Conservation (phyloP, 176 grass and related monocot genomes). For the Avena insularis region DNA sequence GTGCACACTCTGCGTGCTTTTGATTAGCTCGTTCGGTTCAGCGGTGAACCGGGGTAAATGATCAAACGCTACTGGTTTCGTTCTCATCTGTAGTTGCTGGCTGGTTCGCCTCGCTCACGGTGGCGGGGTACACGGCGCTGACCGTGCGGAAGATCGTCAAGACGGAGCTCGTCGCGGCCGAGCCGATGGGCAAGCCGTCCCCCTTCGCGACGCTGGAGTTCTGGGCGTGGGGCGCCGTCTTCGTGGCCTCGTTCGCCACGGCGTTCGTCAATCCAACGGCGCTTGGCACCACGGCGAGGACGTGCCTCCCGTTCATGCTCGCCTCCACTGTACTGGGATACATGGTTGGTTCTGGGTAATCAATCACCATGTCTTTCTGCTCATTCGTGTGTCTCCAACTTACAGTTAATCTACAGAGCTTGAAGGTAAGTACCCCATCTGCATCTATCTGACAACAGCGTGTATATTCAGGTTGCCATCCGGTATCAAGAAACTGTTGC, state of each 20-base stretch:
- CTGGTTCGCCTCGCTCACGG: slow-evolving; percentile 77
- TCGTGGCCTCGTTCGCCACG: slow-evolving; percentile 61
- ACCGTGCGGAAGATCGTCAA: slow-evolving; percentile 80
- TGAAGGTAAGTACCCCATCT: no score
- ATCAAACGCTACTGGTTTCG: neutral
- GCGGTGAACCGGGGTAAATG: neutral
- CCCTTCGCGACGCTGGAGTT: slow-evolving; percentile 61
- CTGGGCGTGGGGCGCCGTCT: slow-evolving; percentile 68
- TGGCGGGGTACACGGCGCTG: slow-evolving; percentile 77
- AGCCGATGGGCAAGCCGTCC: slow-evolving; percentile 79
- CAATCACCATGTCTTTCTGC: slow-evolving; percentile 20
- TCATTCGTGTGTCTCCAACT: neutral
- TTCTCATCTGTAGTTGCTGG: slow-evolving; percentile 50
- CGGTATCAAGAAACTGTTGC: slow-evolving; percentile 71
- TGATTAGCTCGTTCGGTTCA: neutral
- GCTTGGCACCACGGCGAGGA: slow-evolving; percentile 75
- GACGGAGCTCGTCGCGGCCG: slow-evolving; percentile 77
- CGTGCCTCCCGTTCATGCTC: slow-evolving; percentile 86
- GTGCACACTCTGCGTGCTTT: neutral
- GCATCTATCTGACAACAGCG: neutral
- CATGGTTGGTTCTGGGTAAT: slow-evolving; percentile 97
- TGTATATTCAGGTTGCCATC: slow-evolving; percentile 65
- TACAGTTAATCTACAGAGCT: slow-evolving; percentile 16
- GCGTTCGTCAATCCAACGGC: slow-evolving; percentile 57
- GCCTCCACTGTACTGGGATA: slow-evolving; percentile 85